Base-by-base conservation (phyloP, 2,329 filamentous ascomycete species). In the Myrmaecium sp. region DNA sequence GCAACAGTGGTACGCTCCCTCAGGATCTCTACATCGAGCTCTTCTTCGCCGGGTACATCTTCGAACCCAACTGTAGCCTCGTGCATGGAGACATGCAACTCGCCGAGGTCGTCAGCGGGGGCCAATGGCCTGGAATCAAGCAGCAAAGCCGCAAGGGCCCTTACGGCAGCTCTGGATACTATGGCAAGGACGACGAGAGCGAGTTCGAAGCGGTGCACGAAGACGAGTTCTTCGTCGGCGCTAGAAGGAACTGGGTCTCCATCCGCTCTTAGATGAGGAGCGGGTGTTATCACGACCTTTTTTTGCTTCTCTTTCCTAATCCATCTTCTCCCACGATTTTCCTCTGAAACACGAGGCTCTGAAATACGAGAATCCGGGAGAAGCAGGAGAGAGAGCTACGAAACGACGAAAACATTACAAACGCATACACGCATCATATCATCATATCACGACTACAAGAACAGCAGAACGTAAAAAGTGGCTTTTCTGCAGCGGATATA, bases 11-110 rank as follows among this genome's bases (percentile, higher is more conserved):
- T 31, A 39, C 44, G 14, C 41, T 49, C 17, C 49, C 49, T 5
- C 41, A 36, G 15, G 44, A 54, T 14, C 49, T 64, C 2, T 52
- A 51, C 29, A 46, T 62, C 24, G 58, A 64, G 36, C 42, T 64
- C 15, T 64, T 64, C 50, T 62, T 61, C 37, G 56, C 55, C 2
- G 57, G 59, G 32, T 58, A 53, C 43, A 62, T 64, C 36, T 64
- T 64, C 39, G 56, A 62, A 30, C 58, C 58, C 0, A 51, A 50
- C 24, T 51, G 52, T 33, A 37, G 43, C 10, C 39, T 55, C 8
- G 59, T 62, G 7, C 59, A 64, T 27, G 59, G 58, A 25, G 58
- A 62, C 30, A 61, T 64, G 33, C 45, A 54, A 14, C 38, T 58
- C 9, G 51, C 56, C 2, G 49, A 57, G 33, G 37, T 59, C 6